Conservation (phyloP, 2,329 filamentous ascomycete genomes). For the Cercospora canescens region DNA sequence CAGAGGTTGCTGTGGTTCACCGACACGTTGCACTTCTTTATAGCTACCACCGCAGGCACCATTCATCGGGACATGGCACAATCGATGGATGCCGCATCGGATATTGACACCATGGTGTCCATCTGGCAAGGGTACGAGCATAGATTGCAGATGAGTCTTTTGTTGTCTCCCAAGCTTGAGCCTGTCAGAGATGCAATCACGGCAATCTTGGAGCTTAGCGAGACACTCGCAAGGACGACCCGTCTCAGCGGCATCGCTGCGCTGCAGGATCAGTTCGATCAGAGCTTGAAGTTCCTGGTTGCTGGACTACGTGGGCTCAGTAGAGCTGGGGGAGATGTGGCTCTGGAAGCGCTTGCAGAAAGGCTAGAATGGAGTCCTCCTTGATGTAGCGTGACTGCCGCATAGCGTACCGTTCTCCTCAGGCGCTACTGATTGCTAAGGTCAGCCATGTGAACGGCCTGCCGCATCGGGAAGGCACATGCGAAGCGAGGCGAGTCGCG, state of each 20-base stretch:
- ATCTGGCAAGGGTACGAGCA: slow-evolving; percentile 66
- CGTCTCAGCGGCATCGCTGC: slow-evolving; percentile 57
- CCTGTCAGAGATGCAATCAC: slow-evolving; percentile 73
- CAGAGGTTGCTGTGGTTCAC: slow-evolving; percentile 72
- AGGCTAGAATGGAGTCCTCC: slow-evolving; percentile 59
- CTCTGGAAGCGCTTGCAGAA: slow-evolving; percentile 82
- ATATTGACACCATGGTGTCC: slow-evolving; percentile 78
- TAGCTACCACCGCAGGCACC: slow-evolving; percentile 69
- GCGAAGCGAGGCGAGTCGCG: not conserved
- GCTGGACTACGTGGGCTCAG: slow-evolving; percentile 74
- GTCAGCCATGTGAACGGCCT: not conserved
- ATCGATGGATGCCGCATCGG: slow-evolving; percentile 61
- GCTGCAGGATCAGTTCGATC: slow-evolving; percentile 61
- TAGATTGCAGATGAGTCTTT: slow-evolving; percentile 65
- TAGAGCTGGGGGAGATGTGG: slow-evolving; percentile 67
- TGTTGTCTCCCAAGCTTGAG: slow-evolving; percentile 67
- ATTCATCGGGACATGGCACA: slow-evolving; percentile 58
- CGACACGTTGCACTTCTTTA: slow-evolving; percentile 71
- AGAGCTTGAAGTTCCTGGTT: slow-evolving; percentile 67
- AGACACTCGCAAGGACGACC: slow-evolving; percentile 39
- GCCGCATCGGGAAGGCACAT: not conserved
- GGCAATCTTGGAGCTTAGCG: slow-evolving; percentile 73
- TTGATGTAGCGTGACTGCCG: not conserved
- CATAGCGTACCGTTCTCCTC: not conserved
- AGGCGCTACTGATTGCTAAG: not conserved